Percentiles rank a stretch among this genome's conserved stretches.
phyloP scores from a whole-genome alignment of 2,329 filamentous ascomycete species.

The Fusarium secorum region DNA sequence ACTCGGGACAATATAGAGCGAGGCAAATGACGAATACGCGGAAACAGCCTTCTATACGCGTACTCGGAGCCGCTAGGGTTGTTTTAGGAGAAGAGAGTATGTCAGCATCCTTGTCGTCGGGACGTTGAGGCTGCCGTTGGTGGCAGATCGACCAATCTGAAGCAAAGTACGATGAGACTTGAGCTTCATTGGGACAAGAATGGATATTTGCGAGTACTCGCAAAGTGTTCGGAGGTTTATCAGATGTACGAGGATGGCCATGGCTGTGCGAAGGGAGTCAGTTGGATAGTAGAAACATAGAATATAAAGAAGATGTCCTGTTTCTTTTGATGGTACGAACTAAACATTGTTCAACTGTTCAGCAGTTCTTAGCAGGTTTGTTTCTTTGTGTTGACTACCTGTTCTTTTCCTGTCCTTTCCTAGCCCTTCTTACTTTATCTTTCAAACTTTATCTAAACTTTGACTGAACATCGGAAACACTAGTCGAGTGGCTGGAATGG shows the following conservation, averaged over 20 bases:
- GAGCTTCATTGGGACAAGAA: background rate
- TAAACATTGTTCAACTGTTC: background rate
- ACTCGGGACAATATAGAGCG: constrained; percentile 1
- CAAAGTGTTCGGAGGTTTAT: background rate
- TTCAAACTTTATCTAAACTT: background rate
- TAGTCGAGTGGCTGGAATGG: constrained; percentile 3
- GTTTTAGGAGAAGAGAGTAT: background rate
- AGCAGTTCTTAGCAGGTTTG: too few species aligned
- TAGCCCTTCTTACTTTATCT: background rate
- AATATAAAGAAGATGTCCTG: background rate
- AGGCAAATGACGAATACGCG: constrained; percentile 35
- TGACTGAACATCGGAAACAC: background rate
- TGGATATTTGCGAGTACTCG: background rate
- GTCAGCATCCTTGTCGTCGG: constrained; percentile 7
- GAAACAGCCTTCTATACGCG: constrained; percentile 26
- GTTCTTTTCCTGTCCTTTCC: background rate
- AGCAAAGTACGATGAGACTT: background rate
- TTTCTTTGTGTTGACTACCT: background rate
- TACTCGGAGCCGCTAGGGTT: constrained; percentile 35
- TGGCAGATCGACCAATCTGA: background rate
- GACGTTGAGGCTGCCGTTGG: constrained; percentile 5
- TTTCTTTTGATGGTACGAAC: background rate
- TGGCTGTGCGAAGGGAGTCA: background rate
- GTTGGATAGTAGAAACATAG: background rate
- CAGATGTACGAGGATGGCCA: background rate